These are phyloP conservation scores for Pythium utonaiense DNA, from an alignment of 352 stramenopile genomes.

Conservation along the genomic window DNA sequence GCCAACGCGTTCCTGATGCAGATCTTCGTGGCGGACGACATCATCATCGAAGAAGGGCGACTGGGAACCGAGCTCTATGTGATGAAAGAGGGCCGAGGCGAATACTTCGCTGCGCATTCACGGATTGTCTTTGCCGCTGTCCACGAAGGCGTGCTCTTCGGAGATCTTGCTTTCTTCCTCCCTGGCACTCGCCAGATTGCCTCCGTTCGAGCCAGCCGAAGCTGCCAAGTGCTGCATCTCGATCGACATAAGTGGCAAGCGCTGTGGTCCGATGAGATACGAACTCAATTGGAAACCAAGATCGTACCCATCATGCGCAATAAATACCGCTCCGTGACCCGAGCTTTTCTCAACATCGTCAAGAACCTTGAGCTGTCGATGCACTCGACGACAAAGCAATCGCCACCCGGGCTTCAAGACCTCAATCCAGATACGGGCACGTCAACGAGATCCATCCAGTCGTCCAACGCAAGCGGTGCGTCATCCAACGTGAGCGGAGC, in stretches of 20 bases:
- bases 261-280: not conserved
- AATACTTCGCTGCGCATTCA: slow-evolving; percentile 36
- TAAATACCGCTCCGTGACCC: slow-evolving; percentile 20
- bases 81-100: slow-evolving; percentile 43
- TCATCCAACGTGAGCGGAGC: not conserved
- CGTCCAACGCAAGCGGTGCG: not conserved
- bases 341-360: slow-evolving; percentile 26
- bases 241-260: not conserved
- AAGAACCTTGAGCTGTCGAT: slow-evolving; percentile 28
- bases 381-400: not conserved
- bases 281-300: slow-evolving; percentile 22
- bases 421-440: not conserved
- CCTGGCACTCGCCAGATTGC: slow-evolving; percentile 31
- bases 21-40: slow-evolving; percentile 59
- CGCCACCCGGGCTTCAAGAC: not conserved
- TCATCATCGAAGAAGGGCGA: slow-evolving; percentile 46
- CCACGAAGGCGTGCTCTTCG: slow-evolving; percentile 35
- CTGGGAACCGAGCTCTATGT: slow-evolving; percentile 41
- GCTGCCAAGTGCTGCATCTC: slow-evolving; percentile 49
- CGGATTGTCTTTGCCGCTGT: slow-evolving; percentile 36
- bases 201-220: slow-evolving; percentile 39
- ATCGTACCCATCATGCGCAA: slow-evolving; percentile 19
- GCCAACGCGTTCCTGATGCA: slow-evolving; percentile 35
- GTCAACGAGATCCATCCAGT: slow-evolving; percentile 3
- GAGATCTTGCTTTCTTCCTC: slow-evolving; percentile 60